Evolutionary conservation across 495 filamentous ascomycete species (phyloP).

Genomic region (Aspergillus cavernicola): DNA sequence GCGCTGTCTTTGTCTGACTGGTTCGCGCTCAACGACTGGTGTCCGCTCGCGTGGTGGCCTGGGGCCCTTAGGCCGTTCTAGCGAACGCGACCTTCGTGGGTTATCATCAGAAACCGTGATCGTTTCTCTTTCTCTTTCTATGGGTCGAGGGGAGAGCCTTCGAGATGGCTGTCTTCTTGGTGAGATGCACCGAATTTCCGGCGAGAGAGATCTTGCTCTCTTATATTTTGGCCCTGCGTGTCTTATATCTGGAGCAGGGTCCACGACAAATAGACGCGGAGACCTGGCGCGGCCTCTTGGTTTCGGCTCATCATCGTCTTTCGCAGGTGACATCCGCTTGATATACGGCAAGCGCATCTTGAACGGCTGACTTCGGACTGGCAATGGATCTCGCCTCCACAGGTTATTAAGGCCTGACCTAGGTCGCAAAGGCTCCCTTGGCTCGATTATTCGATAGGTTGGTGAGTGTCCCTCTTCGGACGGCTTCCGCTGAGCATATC

Average conservation of each 20-base stretch:
- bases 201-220: conserved; percentile 1
- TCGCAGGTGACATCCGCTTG: background rate
- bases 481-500: conserved; percentile 6
- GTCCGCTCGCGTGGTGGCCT: conserved; percentile 22
- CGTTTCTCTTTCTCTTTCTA: background rate
- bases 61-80: background rate
- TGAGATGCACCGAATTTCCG: conserved; percentile 10
- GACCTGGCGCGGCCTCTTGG: conserved; percentile 9
- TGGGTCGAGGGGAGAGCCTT: background rate
- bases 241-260: background rate
- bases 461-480: background rate
- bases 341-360: conserved; percentile 16
- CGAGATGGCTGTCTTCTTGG: conserved; percentile 1
- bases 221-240: background rate
- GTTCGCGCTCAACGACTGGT: conserved; percentile 20
- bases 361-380: conserved; percentile 13
- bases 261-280: conserved; percentile 15
- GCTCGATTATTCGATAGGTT: conserved; percentile 13
- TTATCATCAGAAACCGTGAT: background rate
- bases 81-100: background rate
- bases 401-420: background rate
- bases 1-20: conserved; percentile 10
- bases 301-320: background rate
- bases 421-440: conserved; percentile 5
- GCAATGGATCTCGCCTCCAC: conserved; percentile 9